These are phyloP conservation scores for Ceratocystis alfenasii DNA, from an alignment of 2,329 filamentous ascomycete genomes.

Conservation along the genomic window DNA sequence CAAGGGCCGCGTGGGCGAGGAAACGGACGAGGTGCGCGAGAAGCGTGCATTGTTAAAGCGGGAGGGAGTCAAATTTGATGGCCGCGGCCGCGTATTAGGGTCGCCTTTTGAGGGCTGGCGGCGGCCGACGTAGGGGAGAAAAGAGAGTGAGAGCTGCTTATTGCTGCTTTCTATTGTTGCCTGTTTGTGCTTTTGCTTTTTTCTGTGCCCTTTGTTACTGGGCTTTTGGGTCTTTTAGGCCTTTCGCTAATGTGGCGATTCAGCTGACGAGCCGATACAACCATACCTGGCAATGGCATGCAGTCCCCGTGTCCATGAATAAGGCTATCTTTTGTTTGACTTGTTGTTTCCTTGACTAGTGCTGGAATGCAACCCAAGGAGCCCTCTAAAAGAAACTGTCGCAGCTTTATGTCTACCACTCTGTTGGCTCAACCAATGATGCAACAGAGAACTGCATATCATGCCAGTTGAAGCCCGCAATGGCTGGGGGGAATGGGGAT, in stretches of 20 bases:
- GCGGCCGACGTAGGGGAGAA: neutral
- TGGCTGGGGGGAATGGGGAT: neutral
- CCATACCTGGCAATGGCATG: neutral
- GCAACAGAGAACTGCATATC: neutral
- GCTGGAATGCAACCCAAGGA: neutral
- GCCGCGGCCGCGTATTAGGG: slow-evolving; percentile 46
- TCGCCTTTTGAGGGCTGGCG: slow-evolving; percentile 37
- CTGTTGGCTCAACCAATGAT: no score
- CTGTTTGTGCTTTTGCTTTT: neutral
- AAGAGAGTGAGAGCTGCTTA: neutral
- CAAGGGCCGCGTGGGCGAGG: slow-evolving; percentile 51
- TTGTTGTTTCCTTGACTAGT: neutral
- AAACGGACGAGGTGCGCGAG: slow-evolving; percentile 47
- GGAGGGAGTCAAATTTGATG: slow-evolving; percentile 55
- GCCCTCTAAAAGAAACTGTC: neutral
- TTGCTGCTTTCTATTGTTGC: neutral
- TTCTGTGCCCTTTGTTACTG: neutral
- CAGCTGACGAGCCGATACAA: neutral
- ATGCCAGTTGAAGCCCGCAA: neutral
- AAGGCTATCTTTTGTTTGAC: neutral
- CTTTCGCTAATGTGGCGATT: neutral
- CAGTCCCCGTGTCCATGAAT: neutral
- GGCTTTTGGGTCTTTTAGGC: neutral
- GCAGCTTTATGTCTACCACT: no score
- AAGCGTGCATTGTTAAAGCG: slow-evolving; percentile 49